Base-by-base conservation (phyloP, 306 rosid genomes). In the Medicago arabica region DNA sequence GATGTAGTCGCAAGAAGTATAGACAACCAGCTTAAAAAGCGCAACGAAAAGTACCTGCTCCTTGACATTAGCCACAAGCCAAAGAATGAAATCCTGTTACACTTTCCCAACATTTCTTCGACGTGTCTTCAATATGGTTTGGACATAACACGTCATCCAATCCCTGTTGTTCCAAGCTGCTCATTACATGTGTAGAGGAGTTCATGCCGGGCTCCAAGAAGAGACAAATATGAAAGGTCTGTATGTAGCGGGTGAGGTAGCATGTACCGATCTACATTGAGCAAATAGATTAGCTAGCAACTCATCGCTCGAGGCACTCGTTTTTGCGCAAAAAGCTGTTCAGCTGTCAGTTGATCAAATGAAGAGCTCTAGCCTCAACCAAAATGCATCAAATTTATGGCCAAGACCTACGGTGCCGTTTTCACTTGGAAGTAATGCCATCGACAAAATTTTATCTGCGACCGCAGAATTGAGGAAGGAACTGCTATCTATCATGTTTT, bases 141-240 rank as follows among this genome's bases (percentile, higher is more conserved):
- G 84, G 98, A 95, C 86, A 90, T 95, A 81, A 92, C 98, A 18
- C 75, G 70, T 51, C 84, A 72, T 78, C 96, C 98, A 31, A 90
- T 95, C 76, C 97, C 97, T 0, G 97, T 92, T 55, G 97, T 92
- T 79, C 98, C 98, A 21, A n/a, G 98, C 98, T 23, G 93, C 98
- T 72, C 98, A 92, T 86, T 95, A 95, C 85, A 92, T 95, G 85
- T 95, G 98, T 70, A 97, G 98, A 50, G 98, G 97, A 60, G 97
- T 92, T 66, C 90, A 90, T 8, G 93, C 98, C 5, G 95, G 97
- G 63, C 98, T 95, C 59, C 87, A 87, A 31, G 98, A 96, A 41
- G 96, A 95, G 87, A 95, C 98, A 6, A 90, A 92, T 31, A 93
- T 95, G 9, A 72, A 15, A 47, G 97, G 97, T 57, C 82, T 95